These are phyloP conservation scores for Fragaria vesca DNA, from an alignment of 306 rosid genomes.

Conservation along the genomic window DNA sequence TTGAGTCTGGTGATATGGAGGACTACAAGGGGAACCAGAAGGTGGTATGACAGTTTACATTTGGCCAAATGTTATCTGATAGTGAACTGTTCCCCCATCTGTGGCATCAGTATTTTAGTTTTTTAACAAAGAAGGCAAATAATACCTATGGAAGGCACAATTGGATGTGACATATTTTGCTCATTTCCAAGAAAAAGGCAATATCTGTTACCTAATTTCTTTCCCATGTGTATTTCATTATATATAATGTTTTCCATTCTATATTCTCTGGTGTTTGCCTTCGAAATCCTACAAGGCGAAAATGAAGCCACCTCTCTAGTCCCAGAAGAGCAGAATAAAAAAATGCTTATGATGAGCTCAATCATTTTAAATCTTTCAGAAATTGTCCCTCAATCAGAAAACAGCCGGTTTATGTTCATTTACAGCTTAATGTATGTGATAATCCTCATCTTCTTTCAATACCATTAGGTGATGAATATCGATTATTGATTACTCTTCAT, in stretches of 20 bases:
- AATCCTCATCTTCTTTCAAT: not conserved
- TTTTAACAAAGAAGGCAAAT: not conserved
- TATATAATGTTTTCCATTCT: not conserved
- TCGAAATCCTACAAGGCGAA: not conserved
- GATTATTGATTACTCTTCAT: not conserved
- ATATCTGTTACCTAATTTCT: not conserved
- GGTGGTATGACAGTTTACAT: too few relatives aligned
- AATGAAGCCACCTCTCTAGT: not conserved
- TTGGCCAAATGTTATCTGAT: not conserved
- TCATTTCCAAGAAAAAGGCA: not conserved
- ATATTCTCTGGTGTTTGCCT: not conserved
- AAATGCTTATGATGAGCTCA: not conserved
- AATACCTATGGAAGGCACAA: not conserved
- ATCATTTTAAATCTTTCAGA: not conserved
- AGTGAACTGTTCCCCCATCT: not conserved
- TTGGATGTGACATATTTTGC: not conserved
- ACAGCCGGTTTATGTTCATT: not conserved
- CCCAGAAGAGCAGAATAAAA: not conserved
- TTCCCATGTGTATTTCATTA: not conserved
- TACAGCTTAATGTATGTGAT: not conserved
- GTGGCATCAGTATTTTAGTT: not conserved
- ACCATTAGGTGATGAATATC: not conserved
- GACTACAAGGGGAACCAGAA: too few relatives aligned
- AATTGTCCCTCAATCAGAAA: not conserved
- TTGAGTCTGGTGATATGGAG: too few relatives aligned